phyloP scores from a whole-genome alignment of 768 basidiomycete species.

The Pleurotus giganteus region DNA sequence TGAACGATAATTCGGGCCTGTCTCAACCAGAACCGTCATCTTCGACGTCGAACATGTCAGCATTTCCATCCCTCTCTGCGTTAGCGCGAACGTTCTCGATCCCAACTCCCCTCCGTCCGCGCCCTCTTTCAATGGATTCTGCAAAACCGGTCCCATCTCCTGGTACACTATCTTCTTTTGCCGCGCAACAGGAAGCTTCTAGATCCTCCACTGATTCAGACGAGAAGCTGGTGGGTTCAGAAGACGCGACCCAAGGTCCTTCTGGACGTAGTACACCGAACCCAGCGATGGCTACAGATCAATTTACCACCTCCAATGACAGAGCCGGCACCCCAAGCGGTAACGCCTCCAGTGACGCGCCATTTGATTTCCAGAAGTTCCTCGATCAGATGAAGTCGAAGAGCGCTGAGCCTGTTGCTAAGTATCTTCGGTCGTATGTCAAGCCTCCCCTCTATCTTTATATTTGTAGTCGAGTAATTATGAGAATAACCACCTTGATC shows the following conservation, averaged over 20 bases:
- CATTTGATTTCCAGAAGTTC: constrained; percentile 94
- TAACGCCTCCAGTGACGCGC: constrained; percentile 26
- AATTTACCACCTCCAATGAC: background rate
- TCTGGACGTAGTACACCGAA: constrained; percentile 15
- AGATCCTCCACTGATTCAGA: constrained; percentile 1
- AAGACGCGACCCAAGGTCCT: constrained; percentile 15
- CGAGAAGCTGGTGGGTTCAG: constrained; percentile 13
- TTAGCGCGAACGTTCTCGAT: constrained; percentile 65
- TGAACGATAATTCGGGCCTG: constrained; percentile 21
- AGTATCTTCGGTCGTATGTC: constrained; percentile 91
- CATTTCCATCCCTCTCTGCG: constrained; percentile 65
- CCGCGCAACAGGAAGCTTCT: constrained; percentile 41
- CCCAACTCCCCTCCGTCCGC: constrained; percentile 43
- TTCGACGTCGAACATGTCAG: constrained; percentile 29
- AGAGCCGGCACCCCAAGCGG: constrained; percentile 25
- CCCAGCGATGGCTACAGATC: constrained; percentile 6
- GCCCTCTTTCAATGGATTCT: constrained; percentile 62
- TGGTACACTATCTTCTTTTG: constrained; percentile 52
- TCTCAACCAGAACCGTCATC: constrained; percentile 21
- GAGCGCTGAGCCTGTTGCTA: constrained; percentile 88
- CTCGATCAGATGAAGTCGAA: constrained; percentile 91
- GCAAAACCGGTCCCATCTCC: constrained; percentile 58
- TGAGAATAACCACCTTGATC: background rate
- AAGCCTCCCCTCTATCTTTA: background rate
- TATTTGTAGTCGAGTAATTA: background rate